Evolutionary conservation across 2,329 filamentous ascomycete genomes (phyloP), one percentile per base, ranked within the genome.

Genomic region (Calonectria pseudoreteaudii): DNA sequence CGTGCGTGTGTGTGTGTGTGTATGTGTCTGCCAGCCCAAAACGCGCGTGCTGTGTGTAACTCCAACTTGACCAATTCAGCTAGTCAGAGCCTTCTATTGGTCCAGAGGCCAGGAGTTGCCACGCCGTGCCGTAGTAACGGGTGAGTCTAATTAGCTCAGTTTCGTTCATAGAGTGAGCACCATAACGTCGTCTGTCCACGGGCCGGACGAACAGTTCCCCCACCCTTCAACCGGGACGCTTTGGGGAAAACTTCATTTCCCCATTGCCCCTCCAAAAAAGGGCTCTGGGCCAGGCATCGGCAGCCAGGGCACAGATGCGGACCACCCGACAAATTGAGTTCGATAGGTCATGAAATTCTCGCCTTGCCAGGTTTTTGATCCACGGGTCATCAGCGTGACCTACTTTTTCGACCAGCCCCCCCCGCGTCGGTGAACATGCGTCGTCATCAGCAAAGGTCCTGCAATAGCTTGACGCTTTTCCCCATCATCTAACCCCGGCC

Each of bases 191-290:
- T 23, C 36, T 11, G 34, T 62, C 38, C 49, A 34, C 68, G 53
- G 56, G 34, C 56, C 65, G 70, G 70, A 72, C 68, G 70, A 72
- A 68, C 65, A 38, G 56, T 60, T 72, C 65, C 65, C 66, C 70
- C 70, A 72, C 56, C 49, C 49, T 49, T 36, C 52, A 60, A 49
- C 70, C 52, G 41, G 44, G 41, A 68, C 49, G 49, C 36, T 60
- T 18, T 60, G 28, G 18, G 18, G 30, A 71, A 52, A 20, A 20
- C 56, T 31, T 47, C 56, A 66, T 68, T 64, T 64, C 41, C 44
- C 36, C 6, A 16, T 14, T 18, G 6, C 41, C 44, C 36, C 14
- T 18, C 41, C 16, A 20, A 20, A 44, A 41, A 38, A 47, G 34
- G 30, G 18, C 28, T 44, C 66, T 8, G 36, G 30, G 50, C 38